phyloP scores from a whole-genome alignment of 768 basidiomycete species.

The Nidula microcarpa region DNA sequence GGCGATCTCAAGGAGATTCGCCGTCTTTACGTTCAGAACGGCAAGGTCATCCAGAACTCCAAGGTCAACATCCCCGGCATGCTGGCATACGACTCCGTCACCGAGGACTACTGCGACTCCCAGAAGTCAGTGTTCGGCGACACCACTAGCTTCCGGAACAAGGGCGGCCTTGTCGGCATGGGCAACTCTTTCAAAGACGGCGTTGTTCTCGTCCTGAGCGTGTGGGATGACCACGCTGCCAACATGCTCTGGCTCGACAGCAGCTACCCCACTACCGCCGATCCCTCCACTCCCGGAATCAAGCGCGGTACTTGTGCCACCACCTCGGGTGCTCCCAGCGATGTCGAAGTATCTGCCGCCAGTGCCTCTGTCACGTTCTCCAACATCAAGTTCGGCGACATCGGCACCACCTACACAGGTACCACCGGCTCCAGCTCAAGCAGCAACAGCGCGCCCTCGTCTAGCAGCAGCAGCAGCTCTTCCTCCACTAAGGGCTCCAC shows the following conservation, averaged over 20 bases:
- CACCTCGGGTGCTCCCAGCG: neutral
- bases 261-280: neutral
- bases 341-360: neutral
- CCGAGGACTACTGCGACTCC: conserved; percentile 34
- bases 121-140: conserved; percentile 43
- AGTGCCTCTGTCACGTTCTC: neutral
- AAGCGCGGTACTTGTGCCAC: neutral
- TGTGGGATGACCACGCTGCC: neutral
- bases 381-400: neutral
- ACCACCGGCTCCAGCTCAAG: neutral
- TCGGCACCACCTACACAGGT: neutral
- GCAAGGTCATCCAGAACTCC: neutral
- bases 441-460: neutral
- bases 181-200: conserved; percentile 27
- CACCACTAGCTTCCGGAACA: conserved; percentile 30
- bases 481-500: neutral
- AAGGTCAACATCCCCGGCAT: neutral
- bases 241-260: neutral
- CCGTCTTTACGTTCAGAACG: neutral
- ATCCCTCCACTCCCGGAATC: neutral
- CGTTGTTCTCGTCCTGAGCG: conserved; percentile 34
- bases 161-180: conserved; percentile 32
- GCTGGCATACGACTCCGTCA: conserved; percentile 31
- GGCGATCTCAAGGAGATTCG: neutral
- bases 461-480: neutral